phyloP scores from a whole-genome alignment of 2,329 filamentous ascomycete genomes.

The Colletotrichum caudatum region DNA sequence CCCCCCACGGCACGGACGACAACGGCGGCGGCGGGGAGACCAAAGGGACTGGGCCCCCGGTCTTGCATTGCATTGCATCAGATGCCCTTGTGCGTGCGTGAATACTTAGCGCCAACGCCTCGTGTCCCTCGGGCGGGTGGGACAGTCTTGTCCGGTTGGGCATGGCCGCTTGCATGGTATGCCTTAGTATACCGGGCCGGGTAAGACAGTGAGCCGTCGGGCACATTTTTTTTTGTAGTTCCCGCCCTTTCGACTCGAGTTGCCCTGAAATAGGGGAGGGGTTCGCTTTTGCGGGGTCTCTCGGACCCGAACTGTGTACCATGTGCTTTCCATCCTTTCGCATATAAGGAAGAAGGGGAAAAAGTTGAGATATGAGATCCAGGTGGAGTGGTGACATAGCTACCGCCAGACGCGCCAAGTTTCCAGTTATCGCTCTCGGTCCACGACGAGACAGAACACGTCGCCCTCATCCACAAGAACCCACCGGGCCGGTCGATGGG shows the following conservation, averaged over 20 bases:
- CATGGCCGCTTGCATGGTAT: not conserved
- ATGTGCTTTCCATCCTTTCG: not conserved
- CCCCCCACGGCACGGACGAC: slow-evolving; percentile 20
- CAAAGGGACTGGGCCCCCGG: slow-evolving; percentile 2
- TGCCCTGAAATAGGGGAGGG: not conserved
- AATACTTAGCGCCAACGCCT: not conserved
- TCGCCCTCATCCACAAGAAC: not conserved
- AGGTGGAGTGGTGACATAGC: not conserved
- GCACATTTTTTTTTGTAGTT: not conserved
- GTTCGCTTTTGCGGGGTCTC: not conserved
- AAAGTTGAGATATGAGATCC: not conserved
- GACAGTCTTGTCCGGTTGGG: slow-evolving; percentile 7
- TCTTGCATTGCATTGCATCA: slow-evolving; percentile 39
- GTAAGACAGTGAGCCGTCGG: not conserved
- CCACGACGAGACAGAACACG: not conserved
- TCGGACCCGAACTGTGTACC: not conserved
- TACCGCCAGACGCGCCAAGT: not conserved
- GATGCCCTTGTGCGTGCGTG: slow-evolving; percentile 19
- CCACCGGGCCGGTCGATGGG: not conserved
- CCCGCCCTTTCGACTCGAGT: not conserved
- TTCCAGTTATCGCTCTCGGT: not conserved
- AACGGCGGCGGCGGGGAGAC: not conserved
- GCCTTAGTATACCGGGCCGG: not conserved
- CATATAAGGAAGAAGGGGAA: not conserved
- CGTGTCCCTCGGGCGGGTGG: not conserved